These are phyloP conservation scores for Euphorbia corollata DNA, from an alignment of 441 rosid species.

Conservation along the genomic window DNA sequence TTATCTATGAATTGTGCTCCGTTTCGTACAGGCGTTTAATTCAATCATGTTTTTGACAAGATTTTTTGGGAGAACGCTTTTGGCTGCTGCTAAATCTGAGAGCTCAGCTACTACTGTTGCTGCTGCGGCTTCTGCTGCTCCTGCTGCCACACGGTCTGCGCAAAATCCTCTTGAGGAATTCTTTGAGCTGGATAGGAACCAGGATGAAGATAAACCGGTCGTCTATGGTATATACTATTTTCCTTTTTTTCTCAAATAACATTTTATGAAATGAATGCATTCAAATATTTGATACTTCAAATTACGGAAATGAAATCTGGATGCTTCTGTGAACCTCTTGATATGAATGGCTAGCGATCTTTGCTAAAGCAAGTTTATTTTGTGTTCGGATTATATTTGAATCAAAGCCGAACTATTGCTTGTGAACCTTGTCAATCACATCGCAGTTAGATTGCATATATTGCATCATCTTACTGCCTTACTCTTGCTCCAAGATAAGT, in stretches of 20 bases:
- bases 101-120: conserved; percentile 43
- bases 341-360: neutral
- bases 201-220: conserved; percentile 61
- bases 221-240: conserved; percentile 47
- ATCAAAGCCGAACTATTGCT: neutral
- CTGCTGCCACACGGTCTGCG: conserved; percentile 19
- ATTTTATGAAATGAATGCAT: neutral
- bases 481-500: neutral
- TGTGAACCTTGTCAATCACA: neutral
- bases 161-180: conserved; percentile 73
- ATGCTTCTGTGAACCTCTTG: neutral
- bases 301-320: neutral
- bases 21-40: conserved; percentile 16
- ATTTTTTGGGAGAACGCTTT: conserved; percentile 50
- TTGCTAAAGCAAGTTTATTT: neutral
- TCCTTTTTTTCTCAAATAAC: neutral
- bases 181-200: conserved; percentile 62
- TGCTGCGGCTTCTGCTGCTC: conserved; percentile 33
- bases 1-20: neutral
- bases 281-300: neutral
- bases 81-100: conserved; percentile 55
- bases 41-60: conserved; percentile 56
- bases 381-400: neutral
- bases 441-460: neutral
- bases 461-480: neutral